phyloP scores from a whole-genome alignment of 371 early-diverging fungal species.

The Entomophthora muscae region DNA sequence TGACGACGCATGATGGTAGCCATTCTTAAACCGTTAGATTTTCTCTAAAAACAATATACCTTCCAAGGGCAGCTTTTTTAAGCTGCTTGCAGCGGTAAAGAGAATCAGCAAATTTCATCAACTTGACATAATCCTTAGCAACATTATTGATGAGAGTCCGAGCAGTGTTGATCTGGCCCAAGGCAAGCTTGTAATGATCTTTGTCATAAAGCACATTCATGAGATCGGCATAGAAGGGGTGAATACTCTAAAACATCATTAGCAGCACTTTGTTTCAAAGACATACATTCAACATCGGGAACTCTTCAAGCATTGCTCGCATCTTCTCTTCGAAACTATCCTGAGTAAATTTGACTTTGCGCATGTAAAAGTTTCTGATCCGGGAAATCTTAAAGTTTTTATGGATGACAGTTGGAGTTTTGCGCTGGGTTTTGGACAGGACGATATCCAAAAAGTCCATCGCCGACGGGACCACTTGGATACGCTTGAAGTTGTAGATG shows the following conservation, averaged over 20 bases:
- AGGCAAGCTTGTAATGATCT: constrained; percentile 99
- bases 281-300: constrained; percentile 95
- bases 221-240: constrained; percentile 99
- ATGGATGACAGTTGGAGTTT: constrained; percentile 98
- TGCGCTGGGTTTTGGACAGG: constrained; percentile 97
- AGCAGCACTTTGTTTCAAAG: background rate
- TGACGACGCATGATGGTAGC: constrained; percentile 99
- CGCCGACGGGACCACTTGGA: constrained; percentile 89
- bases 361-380: constrained; percentile 98
- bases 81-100: constrained; percentile 99
- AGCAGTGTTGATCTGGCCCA: constrained; percentile 98
- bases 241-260: constrained; percentile 69
- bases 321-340: constrained; percentile 95
- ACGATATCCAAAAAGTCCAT: constrained; percentile 97
- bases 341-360: constrained; percentile 99
- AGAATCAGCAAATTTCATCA: constrained; percentile 99
- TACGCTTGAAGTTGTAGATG: constrained; percentile 94
- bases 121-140: constrained; percentile 93
- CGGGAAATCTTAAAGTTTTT: constrained; percentile 88
- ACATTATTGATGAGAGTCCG: constrained; percentile 90
- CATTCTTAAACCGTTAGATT: constrained; percentile 52
- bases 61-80: constrained; percentile 96
- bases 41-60: constrained; percentile 13
- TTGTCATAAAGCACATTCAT: constrained; percentile 99
- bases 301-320: constrained; percentile 82